These are phyloP conservation scores for Metschnikowia reukaufii DNA, from an alignment of 805 yeast genomes.

Conservation along the genomic window DNA sequence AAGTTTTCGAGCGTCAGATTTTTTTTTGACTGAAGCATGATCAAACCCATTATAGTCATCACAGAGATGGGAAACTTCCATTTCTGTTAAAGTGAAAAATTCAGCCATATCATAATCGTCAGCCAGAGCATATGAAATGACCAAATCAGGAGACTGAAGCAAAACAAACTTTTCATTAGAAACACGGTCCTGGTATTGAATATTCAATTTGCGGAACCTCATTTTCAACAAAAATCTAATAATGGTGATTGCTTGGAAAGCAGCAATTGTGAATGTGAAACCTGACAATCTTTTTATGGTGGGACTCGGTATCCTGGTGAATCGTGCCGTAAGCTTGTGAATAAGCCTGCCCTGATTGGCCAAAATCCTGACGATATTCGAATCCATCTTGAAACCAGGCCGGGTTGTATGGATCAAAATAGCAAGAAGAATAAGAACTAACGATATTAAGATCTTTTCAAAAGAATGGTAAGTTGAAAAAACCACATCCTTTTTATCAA, in stretches of 20 bases:
- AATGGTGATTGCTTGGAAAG: conserved; percentile 19
- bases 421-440: conserved; percentile 29
- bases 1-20: conserved; percentile 28
- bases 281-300: conserved; percentile 12
- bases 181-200: neutral
- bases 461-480: conserved; percentile 19
- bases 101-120: conserved; percentile 4
- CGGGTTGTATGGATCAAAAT: conserved; percentile 18
- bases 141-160: neutral
- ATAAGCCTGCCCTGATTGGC: conserved; percentile 36
- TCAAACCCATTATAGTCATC: conserved; percentile 25
- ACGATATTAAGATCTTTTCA: conserved; percentile 33
- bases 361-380: conserved; percentile 18
- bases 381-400: conserved; percentile 12
- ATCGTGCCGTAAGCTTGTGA: conserved; percentile 27
- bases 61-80: conserved; percentile 21
- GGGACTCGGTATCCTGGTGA: conserved; percentile 15
- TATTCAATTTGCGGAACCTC: conserved; percentile 3
- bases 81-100: conserved; percentile 20
- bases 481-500: conserved; percentile 15
- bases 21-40: conserved; percentile 14
- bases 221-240: conserved; percentile 17
- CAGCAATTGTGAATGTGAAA: conserved; percentile 11
- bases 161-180: conserved; percentile 8
- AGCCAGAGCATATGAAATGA: conserved; percentile 1